Evolutionary conservation across 805 yeast genomes (phyloP).

Genomic region (Candida nemodendra): DNA sequence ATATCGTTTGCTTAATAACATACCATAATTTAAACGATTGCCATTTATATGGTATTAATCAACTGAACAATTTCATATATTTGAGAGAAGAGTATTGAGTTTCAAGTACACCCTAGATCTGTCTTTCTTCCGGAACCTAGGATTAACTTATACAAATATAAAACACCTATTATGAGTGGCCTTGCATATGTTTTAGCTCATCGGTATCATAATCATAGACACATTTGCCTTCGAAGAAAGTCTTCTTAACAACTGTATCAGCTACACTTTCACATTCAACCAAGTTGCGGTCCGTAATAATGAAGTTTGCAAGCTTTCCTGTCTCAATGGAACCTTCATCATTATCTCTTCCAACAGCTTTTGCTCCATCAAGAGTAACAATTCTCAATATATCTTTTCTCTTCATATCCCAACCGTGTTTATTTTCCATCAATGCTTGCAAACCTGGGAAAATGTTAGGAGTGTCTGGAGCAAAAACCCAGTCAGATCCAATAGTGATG

Average conservation of each 20-base stretch:
- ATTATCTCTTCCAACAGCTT: constrained; percentile 21
- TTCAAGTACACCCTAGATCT: no score
- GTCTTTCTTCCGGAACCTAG: no score
- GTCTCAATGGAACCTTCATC: constrained; percentile 23
- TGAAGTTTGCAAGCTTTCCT: constrained; percentile 28
- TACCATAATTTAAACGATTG: no score
- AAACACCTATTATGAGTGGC: constrained; percentile 3
- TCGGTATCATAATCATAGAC: constrained; percentile 29
- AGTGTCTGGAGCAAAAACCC: constrained; percentile 31
- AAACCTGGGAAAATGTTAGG: constrained; percentile 29
- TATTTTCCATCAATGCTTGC: constrained; percentile 27
- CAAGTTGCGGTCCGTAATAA: constrained; percentile 24
- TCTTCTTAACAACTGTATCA: constrained; percentile 23
- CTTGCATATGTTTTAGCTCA: constrained; percentile 26
- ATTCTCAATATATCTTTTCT: constrained; percentile 23
- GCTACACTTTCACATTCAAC: constrained; percentile 20
- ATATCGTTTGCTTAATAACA: no score
- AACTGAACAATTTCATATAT: no score
- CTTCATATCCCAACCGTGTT: constrained; percentile 28
- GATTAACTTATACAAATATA: no score
- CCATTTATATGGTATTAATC: no score
- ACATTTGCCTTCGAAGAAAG: constrained; percentile 26
- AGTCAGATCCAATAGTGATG: constrained; percentile 28
- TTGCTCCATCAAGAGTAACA: constrained; percentile 27
- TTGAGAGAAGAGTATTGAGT: no score